Evolutionary conservation across 257 asterid genomes (phyloP).

Genomic region (Salvia miltiorrhiza): DNA sequence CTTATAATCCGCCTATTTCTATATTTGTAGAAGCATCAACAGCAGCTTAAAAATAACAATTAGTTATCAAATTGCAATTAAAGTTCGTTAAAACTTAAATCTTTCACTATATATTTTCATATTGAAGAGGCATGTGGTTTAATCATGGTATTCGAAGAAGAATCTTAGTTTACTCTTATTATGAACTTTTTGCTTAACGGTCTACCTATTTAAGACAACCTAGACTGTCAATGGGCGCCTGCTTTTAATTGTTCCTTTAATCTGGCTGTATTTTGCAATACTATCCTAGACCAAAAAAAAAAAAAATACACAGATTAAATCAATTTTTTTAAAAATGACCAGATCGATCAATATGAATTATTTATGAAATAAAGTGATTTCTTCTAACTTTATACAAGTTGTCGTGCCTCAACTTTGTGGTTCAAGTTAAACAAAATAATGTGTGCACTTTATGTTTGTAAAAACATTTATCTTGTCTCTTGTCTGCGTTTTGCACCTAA

Average conservation of each 20-base stretch:
- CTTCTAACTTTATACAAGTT: slow-evolving; percentile 17
- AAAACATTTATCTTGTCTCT: slow-evolving; percentile 9
- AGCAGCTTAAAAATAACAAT: not conserved
- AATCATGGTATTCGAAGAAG: slow-evolving; percentile 19
- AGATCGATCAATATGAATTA: not conserved
- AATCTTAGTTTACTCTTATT: slow-evolving; percentile 2
- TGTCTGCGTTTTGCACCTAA: not conserved
- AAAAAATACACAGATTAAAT: not conserved
- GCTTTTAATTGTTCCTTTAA: slow-evolving; percentile 19
- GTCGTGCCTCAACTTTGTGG: slow-evolving; percentile 34
- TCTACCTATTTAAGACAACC: slow-evolving; percentile 37
- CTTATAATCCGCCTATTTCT: not conserved
- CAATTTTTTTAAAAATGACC: not conserved
- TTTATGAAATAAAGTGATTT: slow-evolving; percentile 18
- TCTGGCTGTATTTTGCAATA: slow-evolving; percentile 10
- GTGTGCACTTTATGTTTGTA: not conserved
- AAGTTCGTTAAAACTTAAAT: not conserved
- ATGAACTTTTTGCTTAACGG: slow-evolving; percentile 14
- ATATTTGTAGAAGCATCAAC: not conserved
- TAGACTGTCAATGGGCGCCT: slow-evolving; percentile 26
- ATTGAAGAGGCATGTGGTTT: slow-evolving; percentile 17
- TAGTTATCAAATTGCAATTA: not conserved
- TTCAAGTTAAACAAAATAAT: slow-evolving; percentile 4
- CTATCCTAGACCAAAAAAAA: not conserved
- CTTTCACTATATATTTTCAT: not conserved